Evolutionary conservation across 192 early-diverging fungal species (phyloP).

Genomic region (Rhizoclosmatium globosum): DNA sequence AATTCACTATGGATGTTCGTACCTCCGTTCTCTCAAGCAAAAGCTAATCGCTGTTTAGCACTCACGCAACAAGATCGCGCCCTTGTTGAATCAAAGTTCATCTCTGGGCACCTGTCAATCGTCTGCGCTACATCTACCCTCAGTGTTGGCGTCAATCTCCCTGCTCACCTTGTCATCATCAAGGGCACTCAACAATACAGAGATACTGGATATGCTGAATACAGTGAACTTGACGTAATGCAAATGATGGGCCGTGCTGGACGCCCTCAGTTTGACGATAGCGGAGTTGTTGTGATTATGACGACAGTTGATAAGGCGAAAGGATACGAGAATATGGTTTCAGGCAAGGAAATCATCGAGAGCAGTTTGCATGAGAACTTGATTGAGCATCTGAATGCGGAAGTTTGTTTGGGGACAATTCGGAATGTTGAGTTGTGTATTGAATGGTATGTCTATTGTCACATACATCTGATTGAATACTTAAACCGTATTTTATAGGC

Average conservation of each 20-base stretch:
- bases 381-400: conserved; percentile 70
- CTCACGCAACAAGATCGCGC: conserved; percentile 52
- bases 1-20: conserved; percentile 71
- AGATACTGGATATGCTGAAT: conserved; percentile 53
- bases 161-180: conserved; percentile 76
- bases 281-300: conserved; percentile 73
- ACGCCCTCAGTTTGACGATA: conserved; percentile 75
- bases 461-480: not conserved
- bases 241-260: conserved; percentile 84
- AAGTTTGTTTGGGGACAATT: conserved; percentile 52
- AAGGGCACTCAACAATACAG: conserved; percentile 68
- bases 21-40: not conserved
- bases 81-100: conserved; percentile 64
- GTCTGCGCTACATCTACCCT: conserved; percentile 79
- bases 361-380: conserved; percentile 70
- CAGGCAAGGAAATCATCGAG: conserved; percentile 68
- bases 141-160: conserved; percentile 81
- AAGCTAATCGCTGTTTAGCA: conserved; percentile 31
- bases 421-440: conserved; percentile 43
- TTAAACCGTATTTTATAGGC: conserved; percentile 41
- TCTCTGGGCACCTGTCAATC: conserved; percentile 56
- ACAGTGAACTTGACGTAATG: conserved; percentile 68
- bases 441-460: conserved; percentile 48
- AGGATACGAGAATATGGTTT: conserved; percentile 64
- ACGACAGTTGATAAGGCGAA: conserved; percentile 49